phyloP scores from a whole-genome alignment of 306 rosid genomes.

The Alnus rubra region DNA sequence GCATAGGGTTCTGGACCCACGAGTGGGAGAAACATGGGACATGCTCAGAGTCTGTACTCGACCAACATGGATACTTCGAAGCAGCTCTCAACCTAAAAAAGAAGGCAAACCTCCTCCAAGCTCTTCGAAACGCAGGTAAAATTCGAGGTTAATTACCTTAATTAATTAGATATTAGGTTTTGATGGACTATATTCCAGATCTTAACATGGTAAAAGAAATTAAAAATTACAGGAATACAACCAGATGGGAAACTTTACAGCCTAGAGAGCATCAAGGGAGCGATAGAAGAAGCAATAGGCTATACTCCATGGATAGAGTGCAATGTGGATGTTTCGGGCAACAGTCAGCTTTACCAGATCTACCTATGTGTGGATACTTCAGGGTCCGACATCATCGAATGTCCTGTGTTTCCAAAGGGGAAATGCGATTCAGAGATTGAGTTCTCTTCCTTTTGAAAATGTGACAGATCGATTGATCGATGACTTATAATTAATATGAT shows the following conservation, averaged over 20 bases:
- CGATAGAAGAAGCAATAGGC: conserved; percentile 30
- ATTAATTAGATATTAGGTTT: background rate
- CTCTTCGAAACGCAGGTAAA: conserved; percentile 53
- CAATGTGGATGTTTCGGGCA: conserved; percentile 47
- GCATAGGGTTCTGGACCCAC: conserved; percentile 58
- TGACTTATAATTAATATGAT: background rate
- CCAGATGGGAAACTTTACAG: conserved; percentile 45
- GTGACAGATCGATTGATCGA: background rate
- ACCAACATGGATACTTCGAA: conserved; percentile 65
- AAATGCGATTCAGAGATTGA: conserved; percentile 35
- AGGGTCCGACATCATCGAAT: conserved; percentile 46
- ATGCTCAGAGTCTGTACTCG: conserved; percentile 64
- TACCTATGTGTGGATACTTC: conserved; percentile 52
- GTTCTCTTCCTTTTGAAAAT: conserved; percentile 39
- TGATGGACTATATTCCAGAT: background rate
- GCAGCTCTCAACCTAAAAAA: conserved; percentile 52
- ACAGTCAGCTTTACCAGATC: conserved; percentile 48
- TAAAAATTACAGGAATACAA: conserved; percentile 32
- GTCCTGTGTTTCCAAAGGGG: conserved; percentile 40
- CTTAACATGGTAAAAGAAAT: background rate
- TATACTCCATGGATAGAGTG: conserved; percentile 42
- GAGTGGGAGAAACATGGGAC: conserved; percentile 88
- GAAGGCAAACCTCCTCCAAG: conserved; percentile 49
- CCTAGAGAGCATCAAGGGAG: conserved; percentile 26
- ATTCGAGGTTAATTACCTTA: too few species aligned